Evolutionary conservation across 257 asterid genomes (phyloP).

Genomic region (Verbascum thapsus): DNA sequence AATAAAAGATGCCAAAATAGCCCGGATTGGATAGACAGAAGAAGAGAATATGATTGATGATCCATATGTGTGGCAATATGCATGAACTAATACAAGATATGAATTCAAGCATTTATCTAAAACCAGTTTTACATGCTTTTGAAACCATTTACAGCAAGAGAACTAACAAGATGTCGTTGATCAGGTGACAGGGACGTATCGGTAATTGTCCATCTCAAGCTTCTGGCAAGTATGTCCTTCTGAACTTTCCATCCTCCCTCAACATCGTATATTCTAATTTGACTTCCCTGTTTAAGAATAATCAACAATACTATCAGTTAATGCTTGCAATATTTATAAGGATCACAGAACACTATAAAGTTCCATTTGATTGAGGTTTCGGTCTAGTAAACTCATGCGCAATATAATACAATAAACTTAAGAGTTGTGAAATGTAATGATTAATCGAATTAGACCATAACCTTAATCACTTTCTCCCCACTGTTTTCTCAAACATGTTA

Average conservation of each 20-base stretch:
- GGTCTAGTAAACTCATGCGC: too few species aligned
- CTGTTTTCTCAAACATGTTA: too few species aligned
- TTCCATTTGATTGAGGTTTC: not conserved
- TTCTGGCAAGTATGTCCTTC: conserved; percentile 70
- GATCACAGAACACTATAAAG: conserved; percentile 10
- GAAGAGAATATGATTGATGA: not conserved
- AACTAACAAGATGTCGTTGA: conserved; percentile 73
- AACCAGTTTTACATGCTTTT: conserved; percentile 1
- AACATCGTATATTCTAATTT: conserved; percentile 76
- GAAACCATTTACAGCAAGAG: conserved; percentile 9
- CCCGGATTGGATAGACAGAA: not conserved
- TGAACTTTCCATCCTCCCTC: conserved; percentile 86
- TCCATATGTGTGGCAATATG: not conserved
- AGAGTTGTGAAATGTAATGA: not conserved
- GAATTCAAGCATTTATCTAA: not conserved
- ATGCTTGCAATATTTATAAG: not conserved
- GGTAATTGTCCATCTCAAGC: conserved; percentile 92
- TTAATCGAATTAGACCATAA: too few species aligned
- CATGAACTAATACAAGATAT: not conserved
- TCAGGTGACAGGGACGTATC: conserved; percentile 82
- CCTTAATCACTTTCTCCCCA: too few species aligned
- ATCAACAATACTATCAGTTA: not conserved
- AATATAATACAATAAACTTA: too few species aligned
- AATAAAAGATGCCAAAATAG: too few species aligned
- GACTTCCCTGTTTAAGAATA: conserved; percentile 69